Conservation (phyloP, 345 rosid genomes). For the Jatropha curcas region DNA sequence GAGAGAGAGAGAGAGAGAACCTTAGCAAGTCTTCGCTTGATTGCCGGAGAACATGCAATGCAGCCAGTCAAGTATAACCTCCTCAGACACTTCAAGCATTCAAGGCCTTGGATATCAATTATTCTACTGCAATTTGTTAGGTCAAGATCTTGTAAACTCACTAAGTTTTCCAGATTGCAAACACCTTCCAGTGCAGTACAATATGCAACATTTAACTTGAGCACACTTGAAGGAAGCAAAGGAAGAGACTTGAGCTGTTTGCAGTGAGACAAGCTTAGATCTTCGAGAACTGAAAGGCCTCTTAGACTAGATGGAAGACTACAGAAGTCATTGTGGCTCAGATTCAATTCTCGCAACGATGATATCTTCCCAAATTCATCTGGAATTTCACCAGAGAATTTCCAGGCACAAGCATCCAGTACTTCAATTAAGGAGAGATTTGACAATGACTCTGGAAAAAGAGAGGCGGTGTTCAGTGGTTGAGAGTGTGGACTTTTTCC, state of each 20-base stretch:
- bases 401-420: conserved; percentile 47
- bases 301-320: conserved; percentile 50
- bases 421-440: conserved; percentile 39
- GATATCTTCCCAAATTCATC: conserved; percentile 52
- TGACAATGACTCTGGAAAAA: conserved; percentile 39
- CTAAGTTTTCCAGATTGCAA: conserved; percentile 36
- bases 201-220: conserved; percentile 32
- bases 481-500: conserved; percentile 25
- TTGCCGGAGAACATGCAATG: conserved; percentile 31
- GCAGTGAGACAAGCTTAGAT: conserved; percentile 36
- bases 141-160: conserved; percentile 26
- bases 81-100: conserved; percentile 38
- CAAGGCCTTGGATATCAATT: conserved; percentile 46
- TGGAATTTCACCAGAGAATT: conserved; percentile 42
- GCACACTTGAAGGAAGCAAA: conserved; percentile 45
- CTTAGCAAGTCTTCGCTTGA: conserved; percentile 45
- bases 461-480: neutral
- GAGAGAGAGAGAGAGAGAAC: too few species aligned
- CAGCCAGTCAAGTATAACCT: conserved; percentile 43
- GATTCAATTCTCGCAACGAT: conserved; percentile 29
- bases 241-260: conserved; percentile 44
- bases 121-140: conserved; percentile 45
- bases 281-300: conserved; percentile 41
- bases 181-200: conserved; percentile 39
- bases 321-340: conserved; percentile 39